These are phyloP conservation scores for Solanum appendiculatum DNA, from an alignment of 257 asterid genomes.

Conservation along the genomic window DNA sequence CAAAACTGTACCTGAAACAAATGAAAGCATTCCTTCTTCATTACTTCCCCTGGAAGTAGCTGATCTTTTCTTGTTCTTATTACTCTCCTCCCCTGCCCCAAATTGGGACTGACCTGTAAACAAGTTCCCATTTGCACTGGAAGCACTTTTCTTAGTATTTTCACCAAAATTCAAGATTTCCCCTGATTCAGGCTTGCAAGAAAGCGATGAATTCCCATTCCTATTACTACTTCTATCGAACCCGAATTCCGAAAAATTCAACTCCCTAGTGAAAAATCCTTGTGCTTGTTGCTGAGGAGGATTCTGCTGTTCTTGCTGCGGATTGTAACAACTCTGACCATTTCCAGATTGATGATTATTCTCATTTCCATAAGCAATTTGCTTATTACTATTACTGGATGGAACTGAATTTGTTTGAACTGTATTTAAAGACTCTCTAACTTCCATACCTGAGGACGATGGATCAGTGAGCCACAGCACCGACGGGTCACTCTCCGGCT, in stretches of 20 bases:
- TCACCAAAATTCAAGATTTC: conserved; percentile 12
- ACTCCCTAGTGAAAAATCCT: conserved; percentile 1
- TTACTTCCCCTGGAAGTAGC: background rate
- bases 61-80: background rate
- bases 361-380: background rate
- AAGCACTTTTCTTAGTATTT: background rate
- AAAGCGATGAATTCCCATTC: background rate
- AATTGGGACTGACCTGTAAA: background rate
- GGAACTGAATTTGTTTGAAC: background rate
- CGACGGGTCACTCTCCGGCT: conserved; percentile 19
- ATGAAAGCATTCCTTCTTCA: conserved; percentile 8
- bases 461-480: conserved; percentile 21
- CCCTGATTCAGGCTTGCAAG: conserved; percentile 17
- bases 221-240: background rate
- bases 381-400: conserved; percentile 1
- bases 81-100: background rate
- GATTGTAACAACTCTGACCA: background rate
- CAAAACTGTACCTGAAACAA: background rate
- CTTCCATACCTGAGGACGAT: background rate
- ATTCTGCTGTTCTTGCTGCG: background rate
- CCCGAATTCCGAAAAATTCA: conserved; percentile 10
- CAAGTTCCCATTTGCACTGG: background rate
- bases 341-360: background rate
- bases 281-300: background rate
- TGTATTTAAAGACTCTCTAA: background rate